Conservation (phyloP, 2,329 filamentous ascomycete genomes). For the Dothistroma pini region DNA sequence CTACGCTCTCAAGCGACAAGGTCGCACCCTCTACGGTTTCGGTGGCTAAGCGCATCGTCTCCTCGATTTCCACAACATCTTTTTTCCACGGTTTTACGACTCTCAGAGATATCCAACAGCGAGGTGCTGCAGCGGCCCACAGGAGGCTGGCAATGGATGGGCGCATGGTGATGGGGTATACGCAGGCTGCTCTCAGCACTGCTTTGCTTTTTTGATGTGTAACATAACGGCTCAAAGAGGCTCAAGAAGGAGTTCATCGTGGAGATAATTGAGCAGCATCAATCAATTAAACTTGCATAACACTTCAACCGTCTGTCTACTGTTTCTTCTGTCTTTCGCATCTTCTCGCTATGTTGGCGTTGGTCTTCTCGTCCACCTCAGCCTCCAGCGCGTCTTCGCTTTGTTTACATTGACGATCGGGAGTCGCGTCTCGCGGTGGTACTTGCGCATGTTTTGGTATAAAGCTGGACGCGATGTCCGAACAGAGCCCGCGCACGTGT, state of each 20-base stretch:
- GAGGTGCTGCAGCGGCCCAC: conserved; percentile 30
- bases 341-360: neutral
- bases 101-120: conserved; percentile 35
- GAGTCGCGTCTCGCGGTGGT: neutral
- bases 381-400: conserved; percentile 4
- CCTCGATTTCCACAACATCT: conserved; percentile 18
- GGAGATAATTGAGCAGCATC: conserved; percentile 28
- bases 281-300: conserved; percentile 26
- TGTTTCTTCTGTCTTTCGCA: conserved; percentile 5
- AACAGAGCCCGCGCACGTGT: neutral
- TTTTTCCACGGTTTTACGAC: conserved; percentile 36
- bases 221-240: conserved; percentile 30
- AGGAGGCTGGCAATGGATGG: conserved; percentile 34
- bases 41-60: conserved; percentile 52
- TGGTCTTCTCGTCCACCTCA: neutral
- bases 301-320: conserved; percentile 11
- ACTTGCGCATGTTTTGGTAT: conserved; percentile 12
- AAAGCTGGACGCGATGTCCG: conserved; percentile 9
- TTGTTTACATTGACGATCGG: conserved; percentile 17
- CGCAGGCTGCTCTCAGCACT: conserved; percentile 27
- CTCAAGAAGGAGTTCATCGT: conserved; percentile 24
- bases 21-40: conserved; percentile 65
- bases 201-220: conserved; percentile 30
- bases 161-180: conserved; percentile 28
- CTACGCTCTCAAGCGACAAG: conserved; percentile 62